Conservation (phyloP, 108 stramenopile species). For the Fragilariopsis cylindrus region DNA sequence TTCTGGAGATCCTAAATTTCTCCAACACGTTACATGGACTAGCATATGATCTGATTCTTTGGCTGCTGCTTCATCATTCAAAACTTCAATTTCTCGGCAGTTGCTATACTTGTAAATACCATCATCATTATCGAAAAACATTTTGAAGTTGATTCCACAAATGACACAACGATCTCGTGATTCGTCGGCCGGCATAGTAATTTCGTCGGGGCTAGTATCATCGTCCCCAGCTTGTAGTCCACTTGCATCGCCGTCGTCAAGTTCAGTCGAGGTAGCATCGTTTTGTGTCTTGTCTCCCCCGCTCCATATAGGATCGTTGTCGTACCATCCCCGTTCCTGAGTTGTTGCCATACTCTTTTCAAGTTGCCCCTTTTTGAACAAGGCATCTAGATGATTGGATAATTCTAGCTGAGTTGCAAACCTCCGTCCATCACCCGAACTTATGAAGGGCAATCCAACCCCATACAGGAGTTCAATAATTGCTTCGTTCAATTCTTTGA, state of each 20-base stretch:
- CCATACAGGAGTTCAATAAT: conserved; percentile 74
- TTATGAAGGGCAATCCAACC: conserved; percentile 78
- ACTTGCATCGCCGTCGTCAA: conserved; percentile 2
- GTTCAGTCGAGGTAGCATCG: conserved; percentile 12
- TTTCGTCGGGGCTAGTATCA: conserved; percentile 26
- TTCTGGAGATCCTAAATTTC: conserved; percentile 70
- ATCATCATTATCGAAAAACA: conserved; percentile 90
- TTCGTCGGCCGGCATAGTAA: conserved; percentile 75
- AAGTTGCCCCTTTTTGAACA: conserved; percentile 73
- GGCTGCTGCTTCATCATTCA: conserved; percentile 65
- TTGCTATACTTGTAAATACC: conserved; percentile 85
- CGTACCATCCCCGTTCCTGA: conserved; percentile 88
- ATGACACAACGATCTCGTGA: conserved; percentile 72
- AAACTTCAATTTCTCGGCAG: conserved; percentile 75
- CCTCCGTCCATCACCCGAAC: conserved; percentile 77
- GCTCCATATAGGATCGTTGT: conserved; percentile 49
- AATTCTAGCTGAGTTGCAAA: conserved; percentile 78
- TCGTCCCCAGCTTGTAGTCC: conserved; percentile 23
- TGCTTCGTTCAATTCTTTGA: conserved; percentile 70
- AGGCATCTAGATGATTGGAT: conserved; percentile 71
- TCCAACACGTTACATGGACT: conserved; percentile 82
- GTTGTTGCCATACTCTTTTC: conserved; percentile 78
- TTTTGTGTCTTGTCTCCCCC: conserved; percentile 18
- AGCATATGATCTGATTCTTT: conserved; percentile 59
- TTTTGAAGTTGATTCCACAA: conserved; percentile 85